A percentile compares a stretch with the other conserved stretches of the same genome.
Evolutionary conservation across 768 basidiomycete genomes (phyloP).

Genomic region (Xanthoconium purpureum): DNA sequence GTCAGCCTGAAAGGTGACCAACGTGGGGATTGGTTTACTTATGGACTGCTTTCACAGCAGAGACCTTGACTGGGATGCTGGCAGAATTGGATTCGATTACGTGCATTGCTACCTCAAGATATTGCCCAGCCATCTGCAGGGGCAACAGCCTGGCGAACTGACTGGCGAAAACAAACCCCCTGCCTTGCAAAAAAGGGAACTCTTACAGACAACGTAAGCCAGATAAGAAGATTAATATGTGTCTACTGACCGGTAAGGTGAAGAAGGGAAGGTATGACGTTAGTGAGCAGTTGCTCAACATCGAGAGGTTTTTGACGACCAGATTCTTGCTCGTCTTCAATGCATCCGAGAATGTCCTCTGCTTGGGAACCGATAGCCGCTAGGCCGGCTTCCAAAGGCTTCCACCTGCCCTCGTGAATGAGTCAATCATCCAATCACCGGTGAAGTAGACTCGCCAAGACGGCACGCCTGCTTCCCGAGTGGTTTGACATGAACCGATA

Average conservation of each 20-base stretch:
- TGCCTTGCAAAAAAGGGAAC: conserved; percentile 88
- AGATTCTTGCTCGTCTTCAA: conserved; percentile 72
- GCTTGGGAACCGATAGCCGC: conserved; percentile 80
- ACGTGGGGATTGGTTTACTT: conserved; percentile 56
- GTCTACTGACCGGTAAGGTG: conserved; percentile 57
- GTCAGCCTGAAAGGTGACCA: conserved; percentile 2
- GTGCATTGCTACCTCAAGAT: conserved; percentile 81
- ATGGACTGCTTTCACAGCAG: conserved; percentile 88
- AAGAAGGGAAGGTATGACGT: conserved; percentile 77
- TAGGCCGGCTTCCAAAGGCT: conserved; percentile 80
- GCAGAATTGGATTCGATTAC: conserved; percentile 74
- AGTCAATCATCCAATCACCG: not conserved
- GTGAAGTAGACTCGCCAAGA: conserved; percentile 54
- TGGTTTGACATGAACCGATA: conserved; percentile 54
- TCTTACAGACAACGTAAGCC: conserved; percentile 42
- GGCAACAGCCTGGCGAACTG: conserved; percentile 79
- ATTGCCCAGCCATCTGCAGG: conserved; percentile 70
- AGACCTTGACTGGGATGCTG: conserved; percentile 86
- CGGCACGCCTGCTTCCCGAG: conserved; percentile 49
- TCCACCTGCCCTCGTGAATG: conserved; percentile 64
- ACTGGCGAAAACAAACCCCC: conserved; percentile 92
- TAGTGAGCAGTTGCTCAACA: conserved; percentile 68
- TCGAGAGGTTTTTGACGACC: conserved; percentile 69
- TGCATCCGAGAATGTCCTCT: conserved; percentile 68
- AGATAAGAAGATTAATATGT: not conserved